Conservation (phyloP, 2,329 filamentous ascomycete genomes). For the Sphaerulina vaccinii region DNA sequence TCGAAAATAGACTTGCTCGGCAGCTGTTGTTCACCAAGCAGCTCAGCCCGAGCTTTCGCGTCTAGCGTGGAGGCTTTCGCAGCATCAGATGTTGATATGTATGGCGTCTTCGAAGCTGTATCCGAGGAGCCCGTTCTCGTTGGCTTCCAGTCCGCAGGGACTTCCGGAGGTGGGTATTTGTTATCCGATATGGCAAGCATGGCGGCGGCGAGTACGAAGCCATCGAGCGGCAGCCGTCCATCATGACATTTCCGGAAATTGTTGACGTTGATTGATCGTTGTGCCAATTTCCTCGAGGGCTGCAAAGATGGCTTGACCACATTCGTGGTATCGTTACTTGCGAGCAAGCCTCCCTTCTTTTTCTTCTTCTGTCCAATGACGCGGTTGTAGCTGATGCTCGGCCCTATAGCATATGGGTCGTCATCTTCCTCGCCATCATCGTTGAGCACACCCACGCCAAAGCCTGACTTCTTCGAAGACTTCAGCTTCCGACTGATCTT, state of each 20-base stretch:
- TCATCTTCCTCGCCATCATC: constrained; percentile 94
- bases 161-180: constrained; percentile 62
- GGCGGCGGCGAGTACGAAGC: constrained; percentile 69
- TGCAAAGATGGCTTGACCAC: constrained; percentile 64
- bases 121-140: constrained; percentile 41
- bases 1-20: constrained; percentile 96
- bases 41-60: constrained; percentile 70
- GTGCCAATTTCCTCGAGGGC: constrained; percentile 61
- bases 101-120: constrained; percentile 38
- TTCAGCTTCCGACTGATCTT: constrained; percentile 40
- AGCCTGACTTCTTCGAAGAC: constrained; percentile 64
- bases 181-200: constrained; percentile 45
- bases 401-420: constrained; percentile 88
- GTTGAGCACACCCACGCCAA: constrained; percentile 86
- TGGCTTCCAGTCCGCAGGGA: constrained; percentile 74
- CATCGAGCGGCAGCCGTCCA: constrained; percentile 73
- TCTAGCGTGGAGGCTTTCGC: constrained; percentile 75
- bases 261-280: constrained; percentile 38
- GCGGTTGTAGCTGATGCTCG: constrained; percentile 82
- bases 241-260: constrained; percentile 74
- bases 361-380: constrained; percentile 79
- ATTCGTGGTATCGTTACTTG: constrained; percentile 25
- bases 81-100: constrained; percentile 70
- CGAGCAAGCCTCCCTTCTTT: constrained; percentile 48
- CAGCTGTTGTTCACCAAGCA: constrained; percentile 76